Evolutionary conservation across 139 green algal genomes (phyloP), one percentile per base, ranked within the genome.

Genomic region (Chlorella sp.): DNA sequence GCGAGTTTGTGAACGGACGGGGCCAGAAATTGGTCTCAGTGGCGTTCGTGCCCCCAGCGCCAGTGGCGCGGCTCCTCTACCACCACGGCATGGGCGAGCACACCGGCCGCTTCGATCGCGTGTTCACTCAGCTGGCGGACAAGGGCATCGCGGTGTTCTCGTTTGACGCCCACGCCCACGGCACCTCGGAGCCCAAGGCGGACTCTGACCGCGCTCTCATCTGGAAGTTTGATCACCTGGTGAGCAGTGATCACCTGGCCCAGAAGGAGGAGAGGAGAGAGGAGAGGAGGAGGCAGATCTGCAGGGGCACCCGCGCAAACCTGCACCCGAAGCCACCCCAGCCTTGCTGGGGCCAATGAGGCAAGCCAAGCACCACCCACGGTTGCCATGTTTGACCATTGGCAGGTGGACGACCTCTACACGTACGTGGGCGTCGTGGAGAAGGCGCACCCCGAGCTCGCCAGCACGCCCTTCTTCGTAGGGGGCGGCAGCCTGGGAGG

Each of bases 401-500:
- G 5, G 62, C 33, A 70, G 35, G 33, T 50, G 29, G 2, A 23
- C 31, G 88, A 92, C 67, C 65, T 83, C 35, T 69, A 82, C 1
- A 79, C 83, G 65, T 32, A 78, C 6, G 35, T 22, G 10, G 65
- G 33, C 2, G 51, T 31, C 34, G 10, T 6, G 30, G 27, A 35
- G 60, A 35, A 49, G 1, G 68, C 4, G 20, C 24, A 27, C n/a
- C 34, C 64, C 31, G 34, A 14, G 31, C 29, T 26, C 49, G 5
- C 30, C 30, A 42, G 5, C 30, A 70, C 27, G 0, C 72, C 32
- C 72, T 33, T 73, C 6, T 86, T 92, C 62, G 42, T 90, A 2
- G 90, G 76, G 0, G 90, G 90, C 1, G 82, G 90, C 63, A 86
- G 73, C 68, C 79, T 94, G 75, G 90, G 90, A n/a, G 89, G 84